Evolutionary conservation across 176 grass and related monocot species (phyloP), one percentile per base, ranked within the genome.

Genomic region (Phoenix roebelenii): DNA sequence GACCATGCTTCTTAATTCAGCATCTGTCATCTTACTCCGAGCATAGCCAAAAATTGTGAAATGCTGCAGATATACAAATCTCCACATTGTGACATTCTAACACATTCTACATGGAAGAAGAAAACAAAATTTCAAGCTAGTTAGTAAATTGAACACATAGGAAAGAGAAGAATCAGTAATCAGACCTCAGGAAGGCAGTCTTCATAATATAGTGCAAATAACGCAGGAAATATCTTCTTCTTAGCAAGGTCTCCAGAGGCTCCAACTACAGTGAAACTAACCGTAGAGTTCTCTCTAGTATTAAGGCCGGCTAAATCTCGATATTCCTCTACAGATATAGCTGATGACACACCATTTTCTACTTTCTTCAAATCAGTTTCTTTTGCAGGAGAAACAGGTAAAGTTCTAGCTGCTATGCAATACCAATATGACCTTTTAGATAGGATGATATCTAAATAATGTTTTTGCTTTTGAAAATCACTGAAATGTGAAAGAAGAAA

Each of bases 1-100:
- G 54, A 98, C 84, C 78, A 92, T 88, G 48, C 82, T 74, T 68
- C 87, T 92, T 60, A 98, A 68, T 73, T 98, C 84, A 66, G 76
- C 76, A 83, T 98, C 87, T 32, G 87, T 98, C 93, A 98, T 92
- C 68, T 98, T 98, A 80, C 93, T 98, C 29, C 93, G 79, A 23
- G 93, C 93, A 60, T 98, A 98, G 15, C 93, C 93, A 60, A 91
- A 98, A 62, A 98, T 85, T n/a, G 93, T 88, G 76, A 98, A 98
- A 92, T 96, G 86, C 91, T 96, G 63, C 32, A 73, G 19, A 52
- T 22, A 4, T 52, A 17, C 30, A 74, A 15, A 67, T 23, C 49
- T 44, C 12, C 10, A 44, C 35, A 44, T 0, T 44, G 35, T 44
- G 7, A 44, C 35, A 44, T 44, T 44, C 35, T 14, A 44, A 44